A percentile compares a stretch with the other conserved stretches of the same genome.
Evolutionary conservation across 495 filamentous ascomycete species (phyloP).

Genomic region (Penicillium waksmanii): DNA sequence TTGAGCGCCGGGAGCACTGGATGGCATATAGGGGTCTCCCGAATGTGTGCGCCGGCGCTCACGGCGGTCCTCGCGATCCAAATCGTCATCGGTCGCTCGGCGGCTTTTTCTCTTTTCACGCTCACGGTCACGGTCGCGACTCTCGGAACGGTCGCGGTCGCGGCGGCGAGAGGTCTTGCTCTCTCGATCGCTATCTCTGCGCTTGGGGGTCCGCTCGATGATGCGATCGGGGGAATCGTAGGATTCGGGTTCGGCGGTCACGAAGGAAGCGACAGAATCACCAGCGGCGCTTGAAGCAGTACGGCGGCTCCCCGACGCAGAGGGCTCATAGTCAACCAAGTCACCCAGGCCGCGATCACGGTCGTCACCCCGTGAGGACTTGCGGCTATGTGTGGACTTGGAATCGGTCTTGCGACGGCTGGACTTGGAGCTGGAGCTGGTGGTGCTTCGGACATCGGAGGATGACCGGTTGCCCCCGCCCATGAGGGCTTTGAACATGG

Average conservation of each 20-base stretch:
- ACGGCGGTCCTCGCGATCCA: conserved; percentile 35
- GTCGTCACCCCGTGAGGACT: conserved; percentile 59
- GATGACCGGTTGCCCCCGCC: conserved; percentile 44
- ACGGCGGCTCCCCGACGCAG: conserved; percentile 41
- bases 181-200: conserved; percentile 40
- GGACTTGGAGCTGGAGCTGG: conserved; percentile 38
- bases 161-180: conserved; percentile 36
- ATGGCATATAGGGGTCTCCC: conserved; percentile 35
- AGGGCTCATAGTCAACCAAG: conserved; percentile 40
- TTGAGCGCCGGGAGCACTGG: conserved; percentile 31
- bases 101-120: conserved; percentile 35
- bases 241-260: conserved; percentile 52
- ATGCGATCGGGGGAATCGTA: conserved; percentile 33
- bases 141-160: conserved; percentile 37
- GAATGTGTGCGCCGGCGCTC: conserved; percentile 40
- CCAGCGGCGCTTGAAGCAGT: conserved; percentile 43
- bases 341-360: conserved; percentile 53
- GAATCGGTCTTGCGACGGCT: conserved; percentile 40
- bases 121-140: conserved; percentile 41
- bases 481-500: conserved; percentile 52
- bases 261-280: conserved; percentile 57
- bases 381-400: conserved; percentile 49
- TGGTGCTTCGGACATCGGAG: conserved; percentile 40
- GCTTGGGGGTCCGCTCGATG: conserved; percentile 38
- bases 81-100: conserved; percentile 31